These are phyloP conservation scores for Oryza rufipogon DNA, from an alignment of 176 grass and related monocot species.

Conservation along the genomic window DNA sequence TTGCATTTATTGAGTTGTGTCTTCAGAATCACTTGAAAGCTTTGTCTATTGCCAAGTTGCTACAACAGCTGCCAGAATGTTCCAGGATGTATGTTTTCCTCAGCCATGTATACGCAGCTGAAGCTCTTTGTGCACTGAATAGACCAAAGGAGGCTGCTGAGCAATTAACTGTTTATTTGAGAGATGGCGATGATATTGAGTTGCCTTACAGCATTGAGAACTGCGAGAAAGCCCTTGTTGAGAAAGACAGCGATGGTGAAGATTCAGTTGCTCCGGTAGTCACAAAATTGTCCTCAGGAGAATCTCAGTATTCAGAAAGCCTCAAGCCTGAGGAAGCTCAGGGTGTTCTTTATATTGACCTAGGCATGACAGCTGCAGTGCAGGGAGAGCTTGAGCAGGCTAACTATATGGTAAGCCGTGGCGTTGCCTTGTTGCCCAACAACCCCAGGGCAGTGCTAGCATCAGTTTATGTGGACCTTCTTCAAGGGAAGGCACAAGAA, in stretches of 20 bases:
- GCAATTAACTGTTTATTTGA: slow-evolving; percentile 67
- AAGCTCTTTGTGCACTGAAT: slow-evolving; percentile 75
- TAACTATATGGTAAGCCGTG: slow-evolving; percentile 54
- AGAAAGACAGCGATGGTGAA: slow-evolving; percentile 70
- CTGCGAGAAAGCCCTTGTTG: slow-evolving; percentile 54
- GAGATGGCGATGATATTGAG: slow-evolving; percentile 52
- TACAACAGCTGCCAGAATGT: slow-evolving; percentile 62
- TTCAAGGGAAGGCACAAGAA: slow-evolving; percentile 67
- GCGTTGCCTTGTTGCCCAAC: slow-evolving; percentile 52
- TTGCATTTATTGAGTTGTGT: slow-evolving; percentile 78
- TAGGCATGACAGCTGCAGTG: slow-evolving; percentile 62
- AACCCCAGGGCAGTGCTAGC: slow-evolving; percentile 79
- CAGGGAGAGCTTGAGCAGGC: slow-evolving; percentile 79
- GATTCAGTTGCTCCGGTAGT: slow-evolving; percentile 43
- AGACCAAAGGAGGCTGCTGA: slow-evolving; percentile 66
- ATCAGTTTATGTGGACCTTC: slow-evolving; percentile 84
- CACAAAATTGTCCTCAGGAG: slow-evolving; percentile 47
- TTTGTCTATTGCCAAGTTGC: slow-evolving; percentile 54
- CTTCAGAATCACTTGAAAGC: slow-evolving; percentile 74
- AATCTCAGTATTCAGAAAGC: slow-evolving; percentile 27
- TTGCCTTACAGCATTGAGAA: slow-evolving; percentile 70
- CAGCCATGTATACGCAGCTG: slow-evolving; percentile 74
- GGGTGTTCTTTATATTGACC: slow-evolving; percentile 64
- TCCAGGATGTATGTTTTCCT: slow-evolving; percentile 72
- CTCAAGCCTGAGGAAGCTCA: slow-evolving; percentile 65